Conservation (phyloP, 108 stramenopile genomes). For the Phaeodactylum tricornutum region DNA sequence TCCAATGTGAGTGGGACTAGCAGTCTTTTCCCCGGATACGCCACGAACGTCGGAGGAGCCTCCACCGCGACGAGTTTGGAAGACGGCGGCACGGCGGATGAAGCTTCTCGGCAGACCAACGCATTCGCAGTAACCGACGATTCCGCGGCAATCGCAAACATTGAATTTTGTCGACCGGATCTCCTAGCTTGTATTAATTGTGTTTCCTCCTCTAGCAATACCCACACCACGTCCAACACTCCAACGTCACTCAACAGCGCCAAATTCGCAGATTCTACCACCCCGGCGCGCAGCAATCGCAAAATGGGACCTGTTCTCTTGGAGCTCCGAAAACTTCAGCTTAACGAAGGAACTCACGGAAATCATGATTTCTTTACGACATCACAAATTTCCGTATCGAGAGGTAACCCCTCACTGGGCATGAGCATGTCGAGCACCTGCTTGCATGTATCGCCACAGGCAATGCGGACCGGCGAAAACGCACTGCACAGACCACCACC, state of each 20-base stretch:
- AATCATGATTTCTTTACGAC: constrained; percentile 17
- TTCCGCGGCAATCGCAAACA: too few relatives aligned
- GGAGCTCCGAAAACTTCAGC: constrained; percentile 23
- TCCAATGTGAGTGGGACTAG: constrained; percentile 1
- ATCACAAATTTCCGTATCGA: constrained; percentile 28
- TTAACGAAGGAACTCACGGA: constrained; percentile 5
- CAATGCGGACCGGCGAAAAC: constrained; percentile 7
- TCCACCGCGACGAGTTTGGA: background rate
- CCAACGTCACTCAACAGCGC: background rate
- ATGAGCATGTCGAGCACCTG: constrained; percentile 51
- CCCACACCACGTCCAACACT: background rate
- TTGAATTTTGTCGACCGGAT: background rate
- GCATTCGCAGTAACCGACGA: too few relatives aligned
- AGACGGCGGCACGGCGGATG: background rate
- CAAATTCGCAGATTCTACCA: too few relatives aligned
- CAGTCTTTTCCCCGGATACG: background rate
- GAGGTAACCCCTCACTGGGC: constrained; percentile 47
- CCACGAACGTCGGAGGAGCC: too few relatives aligned
- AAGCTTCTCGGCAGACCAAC: too few relatives aligned
- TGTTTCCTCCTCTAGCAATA: background rate
- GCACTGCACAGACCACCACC: background rate
- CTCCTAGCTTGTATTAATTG: background rate
- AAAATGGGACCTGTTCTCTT: constrained; percentile 24
- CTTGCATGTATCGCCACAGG: constrained; percentile 26
- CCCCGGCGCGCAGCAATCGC: too few relatives aligned